phyloP scores from a whole-genome alignment of 345 rosid genomes.

The Eucalyptus urophylla region DNA sequence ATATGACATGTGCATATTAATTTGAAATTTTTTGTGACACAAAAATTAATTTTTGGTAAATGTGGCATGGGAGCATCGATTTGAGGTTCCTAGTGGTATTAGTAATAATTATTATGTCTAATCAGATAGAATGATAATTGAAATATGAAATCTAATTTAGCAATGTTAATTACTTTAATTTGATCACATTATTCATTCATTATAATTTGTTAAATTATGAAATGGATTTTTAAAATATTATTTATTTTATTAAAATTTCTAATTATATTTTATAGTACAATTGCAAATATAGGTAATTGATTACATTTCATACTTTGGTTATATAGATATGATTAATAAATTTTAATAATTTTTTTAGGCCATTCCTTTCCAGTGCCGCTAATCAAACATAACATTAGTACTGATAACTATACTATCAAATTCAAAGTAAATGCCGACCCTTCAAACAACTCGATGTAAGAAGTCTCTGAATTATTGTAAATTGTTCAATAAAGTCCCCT shows the following conservation, averaged over 20 bases:
- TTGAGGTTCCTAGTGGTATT: not conserved
- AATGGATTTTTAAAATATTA: too few relatives aligned
- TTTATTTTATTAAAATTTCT: too few relatives aligned
- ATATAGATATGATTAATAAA: not conserved
- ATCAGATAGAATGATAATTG: not conserved
- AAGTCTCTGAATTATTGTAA: not conserved
- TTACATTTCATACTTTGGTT: not conserved
- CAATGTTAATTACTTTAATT: not conserved
- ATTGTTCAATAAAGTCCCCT: not conserved
- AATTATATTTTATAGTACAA: not conserved
- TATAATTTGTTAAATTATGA: too few relatives aligned
- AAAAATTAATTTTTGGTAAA: too few relatives aligned
- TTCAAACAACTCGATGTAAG: not conserved
- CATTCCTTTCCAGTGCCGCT: not conserved
- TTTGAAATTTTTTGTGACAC: not conserved
- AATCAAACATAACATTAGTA: not conserved
- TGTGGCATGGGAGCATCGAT: not conserved
- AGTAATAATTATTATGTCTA: not conserved
- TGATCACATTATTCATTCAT: not conserved
- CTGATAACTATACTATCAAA: not conserved
- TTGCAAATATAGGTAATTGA: not conserved
- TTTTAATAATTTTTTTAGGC: not conserved
- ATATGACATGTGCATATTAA: not conserved
- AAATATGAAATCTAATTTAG: not conserved
- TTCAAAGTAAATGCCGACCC: not conserved